Evolutionary conservation across 2,329 filamentous ascomycete species (phyloP), one percentile per base, ranked within the genome.

Genomic region (Akanthomyces uredinophilus): DNA sequence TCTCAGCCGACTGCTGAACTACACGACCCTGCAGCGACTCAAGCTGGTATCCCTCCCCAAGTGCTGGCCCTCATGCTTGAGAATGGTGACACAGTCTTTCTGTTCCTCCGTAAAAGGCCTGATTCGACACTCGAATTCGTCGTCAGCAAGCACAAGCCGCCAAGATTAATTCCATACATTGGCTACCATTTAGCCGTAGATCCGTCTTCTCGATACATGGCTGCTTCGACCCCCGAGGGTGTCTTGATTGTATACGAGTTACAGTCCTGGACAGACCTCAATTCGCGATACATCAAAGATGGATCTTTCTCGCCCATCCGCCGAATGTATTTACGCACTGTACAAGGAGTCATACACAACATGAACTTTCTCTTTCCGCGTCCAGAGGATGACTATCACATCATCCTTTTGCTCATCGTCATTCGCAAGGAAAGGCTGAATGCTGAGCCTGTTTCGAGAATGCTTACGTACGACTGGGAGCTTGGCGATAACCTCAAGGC

Each of bases 321-420:
- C 64, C 73, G 72, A 0, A 72, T 68, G 44, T 70, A 74, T 20
- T 69, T 78, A 20, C 78, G 81, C 11, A 66, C 73, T 11, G 78
- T 92, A 8, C 83, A 87, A 8, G 92, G 91, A 1, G 80, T 87
- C n/a, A 91, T 98, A 61, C 81, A 94, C 68, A 90, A 91, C 67
- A 87, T 97, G 80, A 89, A 92, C 24, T 99, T 98, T 66, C 80
- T 99, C 3, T 86, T 89, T 63, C 90, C 92, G 8, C 81, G 81
- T 11, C 75, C 82, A 0, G 82, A 85, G 59, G 87, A 93, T 64
- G 81, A 85, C 11, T 80, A 87, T 60, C 87, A 87, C 67, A 84
- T 96, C 49, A 87, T 96, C n/a, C 80, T 98, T 4, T 77, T 96
- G 13, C 76, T 96, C 47, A 81, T 88, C 20, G 68, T 85, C 18